Evolutionary conservation across 768 basidiomycete species (phyloP).

Genomic region (Pisolithus marmoratus): DNA sequence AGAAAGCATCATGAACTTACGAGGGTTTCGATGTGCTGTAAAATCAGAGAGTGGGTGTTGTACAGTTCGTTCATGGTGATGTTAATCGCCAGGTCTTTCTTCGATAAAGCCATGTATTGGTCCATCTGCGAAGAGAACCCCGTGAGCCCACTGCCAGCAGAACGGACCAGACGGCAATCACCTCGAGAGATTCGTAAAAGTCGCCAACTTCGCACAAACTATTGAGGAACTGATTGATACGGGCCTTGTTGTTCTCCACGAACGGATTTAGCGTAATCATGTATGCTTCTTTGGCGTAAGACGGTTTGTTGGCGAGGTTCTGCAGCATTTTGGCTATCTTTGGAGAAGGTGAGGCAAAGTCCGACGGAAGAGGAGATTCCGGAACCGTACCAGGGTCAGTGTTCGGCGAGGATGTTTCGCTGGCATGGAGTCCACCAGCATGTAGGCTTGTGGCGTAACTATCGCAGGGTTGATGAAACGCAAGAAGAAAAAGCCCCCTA

Average conservation of each 20-base stretch:
- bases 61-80: conserved; percentile 99
- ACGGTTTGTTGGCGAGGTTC: conserved; percentile 98
- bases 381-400: conserved; percentile 67
- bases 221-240: conserved; percentile 97
- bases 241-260: conserved; percentile 96
- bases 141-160: background rate
- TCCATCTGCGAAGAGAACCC: conserved; percentile 68
- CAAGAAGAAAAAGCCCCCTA: conserved; percentile 99
- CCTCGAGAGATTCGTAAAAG: conserved; percentile 98
- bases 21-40: conserved; percentile 91
- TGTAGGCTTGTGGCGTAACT: conserved; percentile 98
- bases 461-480: conserved; percentile 99
- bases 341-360: background rate
- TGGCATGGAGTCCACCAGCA: conserved; percentile 97
- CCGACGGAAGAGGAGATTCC: background rate
- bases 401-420: conserved; percentile 97
- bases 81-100: conserved; percentile 97
- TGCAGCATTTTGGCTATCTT: conserved; percentile 99
- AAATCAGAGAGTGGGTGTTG: conserved; percentile 93
- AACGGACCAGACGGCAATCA: conserved; percentile 26
- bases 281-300: conserved; percentile 95
- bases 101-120: conserved; percentile 99
- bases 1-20: conserved; percentile 42
- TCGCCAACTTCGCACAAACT: conserved; percentile 97
- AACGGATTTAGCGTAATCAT: conserved; percentile 99